Percentiles rank a stretch among this genome's conserved stretches.
These are phyloP conservation scores for Bimuria novae-zelandiae DNA, from an alignment of 2,329 filamentous ascomycete genomes.

Conservation along the genomic window DNA sequence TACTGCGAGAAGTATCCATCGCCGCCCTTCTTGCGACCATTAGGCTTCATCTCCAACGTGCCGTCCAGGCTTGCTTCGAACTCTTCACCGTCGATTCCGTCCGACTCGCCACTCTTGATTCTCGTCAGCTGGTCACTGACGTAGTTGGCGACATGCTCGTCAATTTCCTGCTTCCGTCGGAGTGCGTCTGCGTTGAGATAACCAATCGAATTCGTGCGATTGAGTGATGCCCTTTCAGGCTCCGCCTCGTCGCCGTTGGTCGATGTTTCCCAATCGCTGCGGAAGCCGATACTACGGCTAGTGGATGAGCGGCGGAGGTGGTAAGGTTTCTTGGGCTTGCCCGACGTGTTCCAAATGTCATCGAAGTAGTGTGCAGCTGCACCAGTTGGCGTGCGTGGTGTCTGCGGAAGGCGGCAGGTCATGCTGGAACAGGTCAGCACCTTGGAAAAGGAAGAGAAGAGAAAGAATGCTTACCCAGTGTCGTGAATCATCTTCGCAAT, in stretches of 20 bases:
- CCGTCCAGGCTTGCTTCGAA: conserved; percentile 63
- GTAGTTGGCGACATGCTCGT: conserved; percentile 75
- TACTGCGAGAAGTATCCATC: conserved; percentile 40
- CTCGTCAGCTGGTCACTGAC: conserved; percentile 79
- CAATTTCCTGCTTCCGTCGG: conserved; percentile 41
- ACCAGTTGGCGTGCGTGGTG: conserved; percentile 81
- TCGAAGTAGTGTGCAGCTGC: conserved; percentile 95
- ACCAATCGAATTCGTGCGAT: conserved; percentile 54
- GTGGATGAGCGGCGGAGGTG: conserved; percentile 78
- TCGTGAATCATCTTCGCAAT: conserved; percentile 98
- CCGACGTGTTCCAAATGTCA: conserved; percentile 71
- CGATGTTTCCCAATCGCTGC: conserved; percentile 71
- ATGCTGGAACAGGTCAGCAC: conserved; percentile 58
- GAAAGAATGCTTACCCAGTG: conserved; percentile 73
- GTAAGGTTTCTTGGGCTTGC: conserved; percentile 51
- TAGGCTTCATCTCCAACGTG: conserved; percentile 23
- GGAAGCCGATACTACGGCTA: conserved; percentile 78
- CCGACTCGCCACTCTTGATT: conserved; percentile 64
- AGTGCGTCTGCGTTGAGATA: conserved; percentile 59
- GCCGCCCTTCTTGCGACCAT: conserved; percentile 26
- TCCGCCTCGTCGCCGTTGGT: conserved; percentile 42
- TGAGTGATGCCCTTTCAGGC: conserved; percentile 22
- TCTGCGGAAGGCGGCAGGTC: conserved; percentile 89
- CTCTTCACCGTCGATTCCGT: conserved; percentile 62
- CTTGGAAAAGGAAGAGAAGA: not conserved